Base-by-base conservation (phyloP, 345 rosid species). In the Mallotus nudiflorus region DNA sequence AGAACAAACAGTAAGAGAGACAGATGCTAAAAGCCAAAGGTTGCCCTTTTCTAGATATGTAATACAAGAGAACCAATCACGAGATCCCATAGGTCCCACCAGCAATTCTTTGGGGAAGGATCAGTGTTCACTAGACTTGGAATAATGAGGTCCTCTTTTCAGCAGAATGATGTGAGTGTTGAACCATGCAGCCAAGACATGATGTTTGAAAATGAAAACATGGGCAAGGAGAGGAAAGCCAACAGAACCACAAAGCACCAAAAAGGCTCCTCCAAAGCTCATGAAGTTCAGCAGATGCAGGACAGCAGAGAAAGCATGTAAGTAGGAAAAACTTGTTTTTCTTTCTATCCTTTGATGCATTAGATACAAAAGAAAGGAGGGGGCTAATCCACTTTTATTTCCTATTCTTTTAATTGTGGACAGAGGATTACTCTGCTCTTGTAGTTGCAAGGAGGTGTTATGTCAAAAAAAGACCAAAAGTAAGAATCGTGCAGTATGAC, bases 121-220 rank as follows among this genome's bases (percentile, higher is more conserved):
- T 44, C 11, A 27, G 27, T 27, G 63, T 42, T 24, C 56, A 40
- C 63, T 19, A 48, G 68, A 65, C 12, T n/a, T n/a, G n/a, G n/a
- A n/a, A n/a, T n/a, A n/a, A n/a, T n/a, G n/a, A n/a, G n/a, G 59
- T 80, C 80, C 71, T 61, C 72, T 33, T 76, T 80, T 50, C 80
- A 70, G 37, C 80, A 76, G 37, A 70, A 75, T 76, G 80, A 76
- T 28, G 78, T 73, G 27, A 69, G 80, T 31, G 75, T 69, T 0
- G 80, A 80, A 37, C 67, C 72, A 66, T 75, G 76, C 61, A 80
- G 75, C 64, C 83, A 76, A 51, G 80, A 80, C 67, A 72, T 72
- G 45, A 24, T 76, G 66, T 51, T n/a, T 51, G 55, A 51, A 51
- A 51, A 51, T 51, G 55, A 19, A 51, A 51, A 51, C 24, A 20